These are phyloP conservation scores for Wickerhamomyces bisporus DNA, from an alignment of 805 yeast genomes.

Conservation along the genomic window DNA sequence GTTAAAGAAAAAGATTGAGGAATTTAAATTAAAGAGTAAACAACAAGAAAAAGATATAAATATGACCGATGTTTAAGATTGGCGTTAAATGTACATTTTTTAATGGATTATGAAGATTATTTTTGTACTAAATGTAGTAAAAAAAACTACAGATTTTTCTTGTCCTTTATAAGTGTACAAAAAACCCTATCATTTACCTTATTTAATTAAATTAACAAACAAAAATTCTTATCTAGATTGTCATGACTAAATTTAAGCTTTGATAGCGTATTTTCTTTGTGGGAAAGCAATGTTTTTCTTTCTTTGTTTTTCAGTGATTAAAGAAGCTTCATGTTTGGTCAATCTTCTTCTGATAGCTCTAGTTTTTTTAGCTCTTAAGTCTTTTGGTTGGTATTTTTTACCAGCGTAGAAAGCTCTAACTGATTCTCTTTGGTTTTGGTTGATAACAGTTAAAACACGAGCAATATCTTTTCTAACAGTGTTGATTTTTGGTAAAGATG, in stretches of 20 bases:
- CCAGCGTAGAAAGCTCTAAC: conserved; percentile 94
- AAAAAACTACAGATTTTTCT: no score
- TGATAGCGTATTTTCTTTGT: conserved; percentile 96
- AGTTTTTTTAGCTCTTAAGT: conserved; percentile 98
- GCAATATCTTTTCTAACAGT: conserved; percentile 98
- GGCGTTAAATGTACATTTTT: no score
- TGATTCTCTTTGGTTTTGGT: conserved; percentile 92
- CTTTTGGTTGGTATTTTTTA: conserved; percentile 96
- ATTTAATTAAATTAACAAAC: conserved; percentile 13
- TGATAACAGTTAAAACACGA: conserved; percentile 94
- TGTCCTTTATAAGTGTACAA: conserved; percentile 7
- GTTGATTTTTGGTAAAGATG: conserved; percentile 93
- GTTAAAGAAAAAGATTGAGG: conserved; percentile 54
- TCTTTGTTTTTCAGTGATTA: conserved; percentile 81
- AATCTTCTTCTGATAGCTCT: conserved; percentile 98
- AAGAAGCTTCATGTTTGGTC: conserved; percentile 78
- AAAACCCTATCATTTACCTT: conserved; percentile 23
- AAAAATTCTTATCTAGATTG: conserved; percentile 6
- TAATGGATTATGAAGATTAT: no score
- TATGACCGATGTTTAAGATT: conserved; percentile 13
- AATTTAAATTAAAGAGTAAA: conserved; percentile 28
- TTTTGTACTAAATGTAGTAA: no score
- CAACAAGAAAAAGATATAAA: conserved; percentile 8
- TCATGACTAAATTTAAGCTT: conserved; percentile 61
- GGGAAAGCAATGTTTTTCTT: conserved; percentile 96